Evolutionary conservation across 2,329 filamentous ascomycete genomes (phyloP).

Genomic region (Claviceps paspali): DNA sequence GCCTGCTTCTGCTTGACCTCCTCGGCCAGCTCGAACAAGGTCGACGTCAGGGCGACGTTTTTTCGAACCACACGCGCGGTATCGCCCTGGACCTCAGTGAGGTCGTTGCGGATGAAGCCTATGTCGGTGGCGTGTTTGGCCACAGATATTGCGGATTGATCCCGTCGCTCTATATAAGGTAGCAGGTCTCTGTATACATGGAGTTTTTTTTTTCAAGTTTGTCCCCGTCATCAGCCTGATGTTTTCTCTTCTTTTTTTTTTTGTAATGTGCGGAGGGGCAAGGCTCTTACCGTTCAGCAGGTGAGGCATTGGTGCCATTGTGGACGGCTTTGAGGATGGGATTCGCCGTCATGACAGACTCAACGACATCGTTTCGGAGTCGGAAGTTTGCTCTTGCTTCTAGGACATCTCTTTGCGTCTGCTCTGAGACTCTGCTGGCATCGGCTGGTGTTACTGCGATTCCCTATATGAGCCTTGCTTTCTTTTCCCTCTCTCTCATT

Average conservation of each 20-base stretch:
- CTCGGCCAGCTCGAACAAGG: slow-evolving; percentile 47
- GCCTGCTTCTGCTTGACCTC: slow-evolving; percentile 36
- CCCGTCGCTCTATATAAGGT: slow-evolving; percentile 50
- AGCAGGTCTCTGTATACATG: slow-evolving; percentile 41
- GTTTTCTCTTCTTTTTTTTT: not conserved
- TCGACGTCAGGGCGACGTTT: slow-evolving; percentile 48
- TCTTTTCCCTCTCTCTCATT: too few species aligned
- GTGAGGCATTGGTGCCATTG: slow-evolving; percentile 44
- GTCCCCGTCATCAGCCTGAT: too few species aligned
- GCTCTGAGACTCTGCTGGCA: slow-evolving; percentile 33
- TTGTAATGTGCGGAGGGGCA: too few species aligned
- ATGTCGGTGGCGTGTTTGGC: slow-evolving; percentile 42
- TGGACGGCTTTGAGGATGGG: slow-evolving; percentile 69
- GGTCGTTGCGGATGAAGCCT: slow-evolving; percentile 31
- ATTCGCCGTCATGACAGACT: slow-evolving; percentile 54
- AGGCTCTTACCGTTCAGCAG: slow-evolving; percentile 56
- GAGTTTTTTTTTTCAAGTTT: too few species aligned
- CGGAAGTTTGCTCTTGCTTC: slow-evolving; percentile 56
- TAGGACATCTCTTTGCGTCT: slow-evolving; percentile 50
- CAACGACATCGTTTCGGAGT: slow-evolving; percentile 52
- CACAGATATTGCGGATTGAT: slow-evolving; percentile 48
- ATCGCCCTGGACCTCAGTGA: slow-evolving; percentile 43
- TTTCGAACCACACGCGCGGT: slow-evolving; percentile 38
- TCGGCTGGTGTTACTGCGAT: slow-evolving; percentile 10
- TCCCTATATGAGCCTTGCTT: not conserved